Base-by-base conservation (phyloP, 805 yeast genomes). In the Metschnikowia cerradonensis region DNA sequence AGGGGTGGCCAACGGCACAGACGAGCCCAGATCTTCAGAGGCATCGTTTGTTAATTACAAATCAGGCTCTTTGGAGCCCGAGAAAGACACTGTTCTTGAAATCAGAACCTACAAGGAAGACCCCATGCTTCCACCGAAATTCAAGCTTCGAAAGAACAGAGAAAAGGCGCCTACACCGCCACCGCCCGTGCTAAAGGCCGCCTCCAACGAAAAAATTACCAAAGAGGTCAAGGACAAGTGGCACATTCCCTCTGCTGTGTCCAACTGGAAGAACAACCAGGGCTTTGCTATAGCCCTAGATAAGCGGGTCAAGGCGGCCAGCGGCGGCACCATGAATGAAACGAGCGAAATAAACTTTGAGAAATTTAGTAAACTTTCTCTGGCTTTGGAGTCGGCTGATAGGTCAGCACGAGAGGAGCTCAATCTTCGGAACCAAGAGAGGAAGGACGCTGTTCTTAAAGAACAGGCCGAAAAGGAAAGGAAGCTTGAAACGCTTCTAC, bases 251-350 rank as follows among this genome's bases (percentile, higher is more conserved):
- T 84, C 96, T 0, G 89, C 95, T 1, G 80, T 92, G 0, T 92
- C 98, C 1, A 90, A 89, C 65, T 94, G 98, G 97, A 91, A 90
- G 66, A 94, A 94, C 66, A 88, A 91, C 15, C 86, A 88, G 58
- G 97, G 98, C 1, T 89, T 83, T 63, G 83, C 96, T 0, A 84
- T 91, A 41, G 82, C 86, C 0, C 67, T 91, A 38, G 96, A 90
- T 49, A 88, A 86, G 60, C 73, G 97, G 52, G 72, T 88, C 49
- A 52, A 61, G 22, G 84, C 85, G 1, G 76, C 82, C 2, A 77
- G 78, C 13, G 64, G 64, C n/a, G 65, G 66, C 7, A 46, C 56
- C 11, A 32, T 30, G 8, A 68, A 75, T 2, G 67, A 65, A 31
- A 66, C 61, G 10, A 67, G 70, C 6, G 66, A 71, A 0, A 67